phyloP scores from a whole-genome alignment of 2,329 filamentous ascomycete species.

The Allantophomopsis lycopodina region DNA sequence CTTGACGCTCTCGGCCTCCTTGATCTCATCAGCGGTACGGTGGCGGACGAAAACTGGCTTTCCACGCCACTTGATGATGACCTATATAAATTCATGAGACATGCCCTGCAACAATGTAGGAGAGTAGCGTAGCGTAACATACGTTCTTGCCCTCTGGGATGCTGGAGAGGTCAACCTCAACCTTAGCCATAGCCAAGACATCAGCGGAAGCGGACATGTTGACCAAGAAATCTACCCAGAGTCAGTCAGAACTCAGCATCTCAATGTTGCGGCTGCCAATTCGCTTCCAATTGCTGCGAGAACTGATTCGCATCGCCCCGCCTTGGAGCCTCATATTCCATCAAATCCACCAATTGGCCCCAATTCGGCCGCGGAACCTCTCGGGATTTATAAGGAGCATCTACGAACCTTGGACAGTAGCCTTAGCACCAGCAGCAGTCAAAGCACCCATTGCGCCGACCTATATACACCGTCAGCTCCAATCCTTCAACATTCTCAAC shows the following conservation, averaged over 20 bases:
- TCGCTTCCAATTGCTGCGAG: too few species aligned
- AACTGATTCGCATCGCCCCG: too few species aligned
- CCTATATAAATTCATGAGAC: slow-evolving; percentile 29
- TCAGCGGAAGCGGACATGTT: slow-evolving; percentile 99
- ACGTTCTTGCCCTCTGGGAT: slow-evolving; percentile 99
- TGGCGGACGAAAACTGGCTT: slow-evolving; percentile 99
- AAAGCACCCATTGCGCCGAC: slow-evolving; percentile 84
- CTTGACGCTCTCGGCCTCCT: slow-evolving; percentile 83
- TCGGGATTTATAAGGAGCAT: background rate
- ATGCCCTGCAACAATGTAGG: background rate
- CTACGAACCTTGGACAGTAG: slow-evolving; percentile 85
- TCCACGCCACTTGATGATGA: slow-evolving; percentile 99
- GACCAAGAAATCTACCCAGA: slow-evolving; percentile 77
- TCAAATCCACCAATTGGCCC: too few species aligned
- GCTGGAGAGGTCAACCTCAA: slow-evolving; percentile 82
- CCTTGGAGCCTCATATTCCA: too few species aligned
- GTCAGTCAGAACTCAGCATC: slow-evolving; percentile 7
- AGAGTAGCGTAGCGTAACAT: slow-evolving; percentile 24
- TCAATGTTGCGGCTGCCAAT: too few species aligned
- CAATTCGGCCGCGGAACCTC: too few species aligned
- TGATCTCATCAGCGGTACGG: slow-evolving; percentile 85
- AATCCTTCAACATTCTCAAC: too few species aligned
- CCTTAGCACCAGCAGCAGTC: slow-evolving; percentile 88
- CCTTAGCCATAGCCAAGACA: slow-evolving; percentile 97
- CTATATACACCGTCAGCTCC: too few species aligned